These are phyloP conservation scores for Dactylorhiza incarnata DNA, from an alignment of 106 monocot genomes.

Conservation along the genomic window DNA sequence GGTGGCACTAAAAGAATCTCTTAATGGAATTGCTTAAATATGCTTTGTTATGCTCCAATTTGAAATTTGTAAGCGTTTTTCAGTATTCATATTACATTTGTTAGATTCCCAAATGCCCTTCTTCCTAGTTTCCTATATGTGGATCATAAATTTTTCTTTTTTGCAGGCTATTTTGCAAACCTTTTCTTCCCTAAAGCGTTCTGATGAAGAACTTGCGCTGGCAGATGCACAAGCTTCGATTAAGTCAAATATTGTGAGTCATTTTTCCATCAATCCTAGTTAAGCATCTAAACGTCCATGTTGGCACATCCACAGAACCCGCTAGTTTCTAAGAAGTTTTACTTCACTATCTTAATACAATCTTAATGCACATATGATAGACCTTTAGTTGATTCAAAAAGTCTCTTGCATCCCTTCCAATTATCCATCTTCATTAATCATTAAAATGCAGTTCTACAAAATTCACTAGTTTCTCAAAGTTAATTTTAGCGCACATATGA, in stretches of 20 bases:
- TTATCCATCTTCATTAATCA: neutral
- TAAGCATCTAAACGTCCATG: neutral
- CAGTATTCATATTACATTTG: neutral
- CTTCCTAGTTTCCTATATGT: neutral
- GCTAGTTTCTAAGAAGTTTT: neutral
- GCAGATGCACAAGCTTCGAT: conserved; percentile 67
- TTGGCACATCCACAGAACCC: neutral
- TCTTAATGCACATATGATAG: neutral
- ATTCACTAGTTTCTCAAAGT: too few species aligned
- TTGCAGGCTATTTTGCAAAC: conserved; percentile 67
- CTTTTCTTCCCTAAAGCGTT: conserved; percentile 66
- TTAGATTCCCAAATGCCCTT: neutral
- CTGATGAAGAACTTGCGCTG: conserved; percentile 74
- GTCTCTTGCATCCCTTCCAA: neutral
- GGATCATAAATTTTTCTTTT: conserved; percentile 5
- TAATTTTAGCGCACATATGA: neutral
- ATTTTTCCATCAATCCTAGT: neutral
- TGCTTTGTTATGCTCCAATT: neutral
- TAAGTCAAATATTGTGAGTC: conserved; percentile 79
- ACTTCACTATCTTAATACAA: neutral
- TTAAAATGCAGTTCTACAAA: neutral
- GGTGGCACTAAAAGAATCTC: neutral
- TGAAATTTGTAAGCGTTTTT: neutral
- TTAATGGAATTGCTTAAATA: neutral
- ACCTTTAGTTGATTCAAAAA: neutral